phyloP scores from a whole-genome alignment of 2,329 filamentous ascomycete genomes.

The Juglanconis sp. region DNA sequence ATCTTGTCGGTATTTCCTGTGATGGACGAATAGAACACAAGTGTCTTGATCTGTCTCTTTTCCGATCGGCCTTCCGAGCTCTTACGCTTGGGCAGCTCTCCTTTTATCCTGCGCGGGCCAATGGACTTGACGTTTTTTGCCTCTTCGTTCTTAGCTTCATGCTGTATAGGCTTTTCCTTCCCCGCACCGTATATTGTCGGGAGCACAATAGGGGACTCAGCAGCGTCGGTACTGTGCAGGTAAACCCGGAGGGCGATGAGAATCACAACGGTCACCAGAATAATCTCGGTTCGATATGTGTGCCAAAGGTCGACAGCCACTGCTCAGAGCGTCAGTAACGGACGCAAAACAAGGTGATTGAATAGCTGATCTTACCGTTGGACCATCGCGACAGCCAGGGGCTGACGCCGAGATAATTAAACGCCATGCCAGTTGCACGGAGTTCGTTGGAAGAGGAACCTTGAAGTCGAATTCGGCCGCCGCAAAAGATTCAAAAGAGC shows the following conservation, averaged over 20 bases:
- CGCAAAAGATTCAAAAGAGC: slow-evolving; percentile 2
- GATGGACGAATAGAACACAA: slow-evolving; percentile 87
- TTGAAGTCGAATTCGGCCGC: background rate
- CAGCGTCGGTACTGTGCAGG: slow-evolving; percentile 35
- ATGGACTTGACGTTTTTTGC: slow-evolving; percentile 31
- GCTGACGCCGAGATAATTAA: slow-evolving; percentile 3
- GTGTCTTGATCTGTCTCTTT: slow-evolving; percentile 56
- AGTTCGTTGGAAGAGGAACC: background rate
- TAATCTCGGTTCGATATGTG: slow-evolving; percentile 41
- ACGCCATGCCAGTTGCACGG: slow-evolving; percentile 6
- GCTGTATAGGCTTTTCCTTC: slow-evolving; percentile 6
- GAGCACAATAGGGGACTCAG: slow-evolving; percentile 34
- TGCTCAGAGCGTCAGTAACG: slow-evolving; percentile 6
- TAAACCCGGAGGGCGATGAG: slow-evolving; percentile 41
- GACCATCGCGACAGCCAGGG: slow-evolving; percentile 11
- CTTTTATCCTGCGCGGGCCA: slow-evolving; percentile 46
- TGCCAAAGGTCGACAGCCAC: slow-evolving; percentile 42
- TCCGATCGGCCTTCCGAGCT: slow-evolving; percentile 28
- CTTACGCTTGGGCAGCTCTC: slow-evolving; percentile 34
- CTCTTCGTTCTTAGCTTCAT: slow-evolving; percentile 19
- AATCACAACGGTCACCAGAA: slow-evolving; percentile 35
- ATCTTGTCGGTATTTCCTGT: slow-evolving; percentile 78
- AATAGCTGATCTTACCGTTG: slow-evolving; percentile 7
- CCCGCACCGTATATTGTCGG: slow-evolving; percentile 31
- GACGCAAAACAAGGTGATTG: background rate